Percentiles rank a stretch among this genome's conserved stretches.
These are phyloP conservation scores for Silene vulgaris DNA, from an alignment of 179 eudicot genomes.

Conservation along the genomic window DNA sequence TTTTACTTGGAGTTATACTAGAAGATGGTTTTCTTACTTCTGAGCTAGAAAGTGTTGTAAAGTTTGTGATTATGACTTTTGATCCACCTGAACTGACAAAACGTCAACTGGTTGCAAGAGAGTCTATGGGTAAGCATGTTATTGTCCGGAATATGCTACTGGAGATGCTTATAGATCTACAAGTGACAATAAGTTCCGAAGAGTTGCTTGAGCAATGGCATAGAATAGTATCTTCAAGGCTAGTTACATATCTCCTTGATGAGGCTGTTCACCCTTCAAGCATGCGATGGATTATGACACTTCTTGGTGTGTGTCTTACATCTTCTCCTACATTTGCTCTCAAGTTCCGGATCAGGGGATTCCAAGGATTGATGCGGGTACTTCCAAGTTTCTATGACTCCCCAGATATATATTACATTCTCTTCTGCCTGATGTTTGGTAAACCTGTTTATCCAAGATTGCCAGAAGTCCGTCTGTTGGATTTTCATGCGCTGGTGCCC, in stretches of 20 bases:
- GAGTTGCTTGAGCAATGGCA: slow-evolving; percentile 99
- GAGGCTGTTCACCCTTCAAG: slow-evolving; percentile 99
- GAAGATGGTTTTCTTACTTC: slow-evolving; percentile 92
- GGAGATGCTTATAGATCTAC: slow-evolving; percentile 97
- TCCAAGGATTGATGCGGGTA: slow-evolving; percentile 84
- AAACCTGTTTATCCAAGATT: slow-evolving; percentile 96
- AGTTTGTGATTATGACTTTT: slow-evolving; percentile 96
- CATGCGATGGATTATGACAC: slow-evolving; percentile 99
- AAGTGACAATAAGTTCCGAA: slow-evolving; percentile 76
- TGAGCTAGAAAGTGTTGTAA: slow-evolving; percentile 92
- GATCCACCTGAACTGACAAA: slow-evolving; percentile 78
- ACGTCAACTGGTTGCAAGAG: slow-evolving; percentile 57
- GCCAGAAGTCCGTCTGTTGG: slow-evolving; percentile 99
- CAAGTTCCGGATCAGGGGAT: slow-evolving; percentile 85
- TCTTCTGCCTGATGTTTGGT: slow-evolving; percentile 97
- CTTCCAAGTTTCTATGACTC: slow-evolving; percentile 98
- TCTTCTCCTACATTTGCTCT: slow-evolving; percentile 94
- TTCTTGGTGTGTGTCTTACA: slow-evolving; percentile 93
- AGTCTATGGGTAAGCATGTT: slow-evolving; percentile 96
- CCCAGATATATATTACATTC: slow-evolving; percentile 93
- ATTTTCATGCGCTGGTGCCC: slow-evolving; percentile 97
- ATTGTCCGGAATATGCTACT: slow-evolving; percentile 98
- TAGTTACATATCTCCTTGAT: slow-evolving; percentile 85
- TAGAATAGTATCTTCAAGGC: slow-evolving; percentile 81
- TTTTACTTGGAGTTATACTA: slow-evolving; percentile 85